A percentile compares a stretch with the other conserved stretches of the same genome.
phyloP scores from a whole-genome alignment of 495 filamentous ascomycete species.

The Talaromyces trachyspermus region DNA sequence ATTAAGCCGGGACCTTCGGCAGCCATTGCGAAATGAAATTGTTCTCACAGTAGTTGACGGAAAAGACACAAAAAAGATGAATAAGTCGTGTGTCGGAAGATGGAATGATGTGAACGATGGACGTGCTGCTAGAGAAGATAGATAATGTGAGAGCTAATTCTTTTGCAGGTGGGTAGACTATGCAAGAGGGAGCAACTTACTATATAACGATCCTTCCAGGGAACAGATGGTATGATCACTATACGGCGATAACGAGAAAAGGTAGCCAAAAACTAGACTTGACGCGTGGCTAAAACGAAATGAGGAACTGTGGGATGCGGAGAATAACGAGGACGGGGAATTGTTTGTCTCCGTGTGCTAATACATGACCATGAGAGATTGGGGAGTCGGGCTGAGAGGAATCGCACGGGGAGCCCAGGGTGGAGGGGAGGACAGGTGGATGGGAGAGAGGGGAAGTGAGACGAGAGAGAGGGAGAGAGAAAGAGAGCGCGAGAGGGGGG shows the following conservation, averaged over 20 bases:
- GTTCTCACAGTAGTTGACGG: background rate
- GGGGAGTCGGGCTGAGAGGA: background rate
- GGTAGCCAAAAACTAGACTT: background rate
- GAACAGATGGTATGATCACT: too few species aligned
- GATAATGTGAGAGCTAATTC: too few species aligned
- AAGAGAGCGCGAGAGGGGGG: background rate
- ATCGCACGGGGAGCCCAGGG: background rate
- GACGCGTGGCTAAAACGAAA: background rate
- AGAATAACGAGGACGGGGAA: background rate
- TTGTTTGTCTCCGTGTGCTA: background rate
- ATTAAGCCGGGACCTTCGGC: slow-evolving; percentile 33
- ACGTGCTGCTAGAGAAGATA: too few species aligned
- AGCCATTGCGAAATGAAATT: slow-evolving; percentile 33
- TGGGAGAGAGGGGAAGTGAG: background rate
- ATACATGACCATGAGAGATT: slow-evolving; percentile 1
- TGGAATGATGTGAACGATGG: too few species aligned
- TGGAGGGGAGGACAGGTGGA: background rate
- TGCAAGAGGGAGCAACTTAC: too few species aligned
- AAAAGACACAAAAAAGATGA: background rate
- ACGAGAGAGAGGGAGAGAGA: background rate
- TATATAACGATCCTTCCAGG: too few species aligned
- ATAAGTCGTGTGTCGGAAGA: too few species aligned
- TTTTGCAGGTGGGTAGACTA: too few species aligned
- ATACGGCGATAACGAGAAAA: background rate
- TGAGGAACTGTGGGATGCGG: background rate